These are phyloP conservation scores for Phytophthora pini DNA, from an alignment of 352 stramenopile genomes.

Conservation along the genomic window DNA sequence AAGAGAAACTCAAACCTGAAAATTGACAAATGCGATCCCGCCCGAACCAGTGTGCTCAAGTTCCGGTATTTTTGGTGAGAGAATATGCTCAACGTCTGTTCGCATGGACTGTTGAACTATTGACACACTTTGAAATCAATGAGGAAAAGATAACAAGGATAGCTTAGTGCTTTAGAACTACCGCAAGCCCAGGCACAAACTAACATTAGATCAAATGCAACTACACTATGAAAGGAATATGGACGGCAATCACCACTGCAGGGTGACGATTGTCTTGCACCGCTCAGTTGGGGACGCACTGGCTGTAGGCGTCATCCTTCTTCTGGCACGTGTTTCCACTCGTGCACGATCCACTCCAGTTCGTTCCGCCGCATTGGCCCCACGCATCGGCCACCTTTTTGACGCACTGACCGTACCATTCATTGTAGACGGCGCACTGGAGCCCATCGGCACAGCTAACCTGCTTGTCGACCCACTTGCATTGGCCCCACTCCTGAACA, in stretches of 20 bases:
- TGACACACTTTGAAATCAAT: not conserved
- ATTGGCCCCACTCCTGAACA: slow-evolving; percentile 35
- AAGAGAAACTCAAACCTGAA: not conserved
- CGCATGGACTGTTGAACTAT: slow-evolving; percentile 1
- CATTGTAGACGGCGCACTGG: slow-evolving; percentile 30
- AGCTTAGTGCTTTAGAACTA: too few relatives aligned
- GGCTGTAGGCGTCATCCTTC: slow-evolving; percentile 29
- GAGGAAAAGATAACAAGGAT: not conserved
- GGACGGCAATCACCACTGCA: not conserved
- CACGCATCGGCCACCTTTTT: slow-evolving; percentile 25
- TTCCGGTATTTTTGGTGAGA: slow-evolving; percentile 21
- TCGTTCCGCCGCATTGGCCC: slow-evolving; percentile 26
- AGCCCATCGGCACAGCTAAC: slow-evolving; percentile 25
- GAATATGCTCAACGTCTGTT: slow-evolving; percentile 14
- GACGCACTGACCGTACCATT: slow-evolving; percentile 43
- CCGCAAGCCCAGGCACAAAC: too few relatives aligned
- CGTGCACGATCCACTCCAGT: slow-evolving; percentile 23
- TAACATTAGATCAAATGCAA: too few relatives aligned
- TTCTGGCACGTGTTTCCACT: slow-evolving; percentile 29
- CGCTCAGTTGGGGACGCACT: slow-evolving; percentile 19
- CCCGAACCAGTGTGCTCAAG: not conserved
- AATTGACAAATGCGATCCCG: not conserved
- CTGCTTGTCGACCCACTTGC: slow-evolving; percentile 29
- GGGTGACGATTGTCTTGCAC: not conserved
- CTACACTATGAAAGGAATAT: not conserved